A percentile compares a stretch with the other conserved stretches of the same genome.
These are phyloP conservation scores for Viola odorata DNA, from an alignment of 345 rosid genomes.

Conservation along the genomic window DNA sequence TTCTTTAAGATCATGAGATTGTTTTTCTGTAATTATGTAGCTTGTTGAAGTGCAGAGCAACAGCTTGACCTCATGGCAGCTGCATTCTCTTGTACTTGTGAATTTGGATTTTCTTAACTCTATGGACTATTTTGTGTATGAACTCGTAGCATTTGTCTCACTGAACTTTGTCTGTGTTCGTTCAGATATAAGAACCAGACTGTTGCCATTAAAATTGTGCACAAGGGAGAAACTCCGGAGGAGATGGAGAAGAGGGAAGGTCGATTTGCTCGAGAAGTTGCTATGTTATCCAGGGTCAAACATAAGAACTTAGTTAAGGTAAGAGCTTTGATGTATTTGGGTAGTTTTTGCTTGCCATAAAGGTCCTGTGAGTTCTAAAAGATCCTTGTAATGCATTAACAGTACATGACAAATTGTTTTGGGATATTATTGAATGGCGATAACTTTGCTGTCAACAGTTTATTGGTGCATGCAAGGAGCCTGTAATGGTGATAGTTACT, in stretches of 20 bases:
- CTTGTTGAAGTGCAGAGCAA: background rate
- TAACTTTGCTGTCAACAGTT: slow-evolving; percentile 38
- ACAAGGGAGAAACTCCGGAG: slow-evolving; percentile 81
- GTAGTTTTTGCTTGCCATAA: background rate
- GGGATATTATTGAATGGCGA: no score
- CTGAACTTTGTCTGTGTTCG: background rate
- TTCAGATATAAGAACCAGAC: slow-evolving; percentile 68
- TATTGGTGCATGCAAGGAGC: slow-evolving; percentile 95
- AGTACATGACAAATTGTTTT: no score
- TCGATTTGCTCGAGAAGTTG: slow-evolving; percentile 79
- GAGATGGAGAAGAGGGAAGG: slow-evolving; percentile 72
- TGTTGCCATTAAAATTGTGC: slow-evolving; percentile 79
- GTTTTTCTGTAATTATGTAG: background rate
- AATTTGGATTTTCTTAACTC: no score
- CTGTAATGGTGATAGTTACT: slow-evolving; percentile 91
- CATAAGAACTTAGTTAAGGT: slow-evolving; percentile 95
- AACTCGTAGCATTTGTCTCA: no score
- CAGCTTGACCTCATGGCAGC: background rate
- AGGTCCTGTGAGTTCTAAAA: no score
- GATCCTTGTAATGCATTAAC: no score
- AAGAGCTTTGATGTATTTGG: background rate
- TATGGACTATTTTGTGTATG: no score
- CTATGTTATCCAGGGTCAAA: slow-evolving; percentile 84
- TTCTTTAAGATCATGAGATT: slow-evolving; percentile 9
- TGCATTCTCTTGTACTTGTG: no score